These are phyloP conservation scores for Monosporozyma servazzii DNA, from an alignment of 805 yeast genomes.

Conservation along the genomic window DNA sequence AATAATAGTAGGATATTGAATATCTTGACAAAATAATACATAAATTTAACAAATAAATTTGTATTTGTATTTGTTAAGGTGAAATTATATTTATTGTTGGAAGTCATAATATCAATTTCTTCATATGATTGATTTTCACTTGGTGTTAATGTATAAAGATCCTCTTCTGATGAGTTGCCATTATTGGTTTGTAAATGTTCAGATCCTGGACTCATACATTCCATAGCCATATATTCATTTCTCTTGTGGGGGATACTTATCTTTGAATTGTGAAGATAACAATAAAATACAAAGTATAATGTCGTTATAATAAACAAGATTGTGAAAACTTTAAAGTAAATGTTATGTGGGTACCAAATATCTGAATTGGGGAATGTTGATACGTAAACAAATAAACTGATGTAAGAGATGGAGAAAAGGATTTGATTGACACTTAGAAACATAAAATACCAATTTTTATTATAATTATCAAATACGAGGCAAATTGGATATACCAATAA, in stretches of 20 bases:
- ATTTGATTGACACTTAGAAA: conserved; percentile 42
- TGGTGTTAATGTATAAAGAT: not conserved
- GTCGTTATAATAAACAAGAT: conserved; percentile 46
- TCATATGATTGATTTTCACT: not conserved
- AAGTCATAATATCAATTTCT: not conserved
- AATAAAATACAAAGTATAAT: conserved; percentile 47
- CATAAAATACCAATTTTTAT: conserved; percentile 51
- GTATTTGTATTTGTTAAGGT: not conserved
- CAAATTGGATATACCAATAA: conserved; percentile 58
- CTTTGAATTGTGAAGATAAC: conserved; percentile 38
- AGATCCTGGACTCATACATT: conserved; percentile 10
- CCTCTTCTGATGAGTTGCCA: not conserved
- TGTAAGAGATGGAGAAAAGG: conserved; percentile 40
- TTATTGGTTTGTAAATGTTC: conserved; percentile 3
- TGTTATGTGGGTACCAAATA: conserved; percentile 64
- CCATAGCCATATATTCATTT: conserved; percentile 11
- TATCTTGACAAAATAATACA: conserved; percentile 9
- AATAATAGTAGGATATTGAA: conserved; percentile 60
- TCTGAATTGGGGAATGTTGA: conserved; percentile 39
- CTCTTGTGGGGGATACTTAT: not conserved
- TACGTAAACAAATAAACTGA: conserved; percentile 49
- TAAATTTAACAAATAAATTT: not conserved
- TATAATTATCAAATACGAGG: conserved; percentile 52
- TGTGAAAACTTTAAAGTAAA: conserved; percentile 57
- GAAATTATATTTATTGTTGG: not conserved